Conservation (phyloP, 2,329 filamentous ascomycete species). For the Alternaria panax region DNA sequence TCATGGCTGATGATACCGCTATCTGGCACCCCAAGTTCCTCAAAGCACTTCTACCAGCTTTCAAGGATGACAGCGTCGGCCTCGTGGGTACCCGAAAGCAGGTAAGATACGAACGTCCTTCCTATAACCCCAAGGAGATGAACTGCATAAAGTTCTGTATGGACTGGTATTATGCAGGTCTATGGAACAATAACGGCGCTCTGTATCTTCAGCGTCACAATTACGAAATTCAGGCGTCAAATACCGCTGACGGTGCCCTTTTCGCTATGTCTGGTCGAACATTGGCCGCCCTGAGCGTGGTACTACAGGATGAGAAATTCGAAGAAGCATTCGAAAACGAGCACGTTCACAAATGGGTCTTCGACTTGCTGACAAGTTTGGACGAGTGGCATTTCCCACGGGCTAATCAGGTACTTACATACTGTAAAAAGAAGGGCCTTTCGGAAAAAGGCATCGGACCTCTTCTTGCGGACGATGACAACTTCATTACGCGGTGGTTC, state of each 20-base stretch:
- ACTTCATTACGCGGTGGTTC: slow-evolving; percentile 62
- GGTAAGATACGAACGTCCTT: slow-evolving; percentile 21
- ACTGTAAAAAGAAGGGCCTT: background rate
- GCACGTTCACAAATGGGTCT: slow-evolving; percentile 2
- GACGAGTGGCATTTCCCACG: background rate
- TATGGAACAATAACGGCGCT: slow-evolving; percentile 34
- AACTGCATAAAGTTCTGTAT: slow-evolving; percentile 8
- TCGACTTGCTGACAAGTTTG: background rate
- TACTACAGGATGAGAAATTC: slow-evolving; percentile 34
- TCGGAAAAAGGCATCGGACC: slow-evolving; percentile 20
- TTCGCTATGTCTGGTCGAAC: slow-evolving; percentile 46
- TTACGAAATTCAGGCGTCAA: slow-evolving; percentile 42
- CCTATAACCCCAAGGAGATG: background rate
- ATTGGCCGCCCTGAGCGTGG: slow-evolving; percentile 29
- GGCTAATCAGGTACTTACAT: background rate
- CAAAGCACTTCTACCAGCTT: slow-evolving; percentile 24
- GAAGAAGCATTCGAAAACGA: slow-evolving; percentile 29
- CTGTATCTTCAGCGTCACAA: slow-evolving; percentile 46
- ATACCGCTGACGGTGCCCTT: slow-evolving; percentile 42
- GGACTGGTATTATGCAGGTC: slow-evolving; percentile 19
- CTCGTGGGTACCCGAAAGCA: slow-evolving; percentile 36
- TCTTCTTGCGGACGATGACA: slow-evolving; percentile 43
- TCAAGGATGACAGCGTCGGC: slow-evolving; percentile 24
- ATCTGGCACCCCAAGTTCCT: slow-evolving; percentile 29
- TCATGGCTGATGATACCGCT: slow-evolving; percentile 30